Evolutionary conservation across 2,329 filamentous ascomycete species (phyloP).

Genomic region (Didymella sp.): DNA sequence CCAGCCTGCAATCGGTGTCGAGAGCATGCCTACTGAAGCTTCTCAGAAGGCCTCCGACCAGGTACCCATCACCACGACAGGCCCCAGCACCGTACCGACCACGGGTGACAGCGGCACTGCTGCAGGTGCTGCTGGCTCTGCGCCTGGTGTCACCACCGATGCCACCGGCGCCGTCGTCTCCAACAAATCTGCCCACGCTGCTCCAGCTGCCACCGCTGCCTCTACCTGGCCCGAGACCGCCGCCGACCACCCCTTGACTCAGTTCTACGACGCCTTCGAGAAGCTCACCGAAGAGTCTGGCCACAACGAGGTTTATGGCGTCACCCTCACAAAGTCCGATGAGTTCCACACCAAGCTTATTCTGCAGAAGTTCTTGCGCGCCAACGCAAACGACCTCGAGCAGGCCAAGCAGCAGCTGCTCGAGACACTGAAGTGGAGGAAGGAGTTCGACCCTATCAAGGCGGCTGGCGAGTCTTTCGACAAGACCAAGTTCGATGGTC

Average conservation of each 20-base stretch:
- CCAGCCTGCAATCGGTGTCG: constrained; percentile 11
- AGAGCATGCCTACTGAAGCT: constrained; percentile 14
- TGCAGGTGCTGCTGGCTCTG: constrained; percentile 14
- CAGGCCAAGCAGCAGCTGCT: constrained; percentile 79
- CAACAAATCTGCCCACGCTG: constrained; percentile 1
- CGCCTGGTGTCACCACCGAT: constrained; percentile 17
- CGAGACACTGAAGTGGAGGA: constrained; percentile 83
- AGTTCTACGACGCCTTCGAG: constrained; percentile 66
- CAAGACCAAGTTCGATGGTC: constrained; percentile 72
- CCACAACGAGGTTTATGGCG: constrained; percentile 86
- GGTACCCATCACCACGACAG: constrained; percentile 22
- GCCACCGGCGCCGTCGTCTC: constrained; percentile 9
- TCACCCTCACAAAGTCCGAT: constrained; percentile 62
- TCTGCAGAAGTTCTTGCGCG: constrained; percentile 91
- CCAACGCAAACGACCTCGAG: constrained; percentile 77
- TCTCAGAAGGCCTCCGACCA: constrained; percentile 16
- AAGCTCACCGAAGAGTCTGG: constrained; percentile 63
- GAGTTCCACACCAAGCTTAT: constrained; percentile 82
- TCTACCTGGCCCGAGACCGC: constrained; percentile 47
- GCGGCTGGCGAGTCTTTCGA: constrained; percentile 68
- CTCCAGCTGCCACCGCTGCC: constrained; percentile 14
- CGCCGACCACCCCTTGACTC: constrained; percentile 55
- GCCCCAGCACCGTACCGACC: constrained; percentile 15
- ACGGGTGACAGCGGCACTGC: constrained; percentile 4
- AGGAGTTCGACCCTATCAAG: constrained; percentile 73